Base-by-base conservation (phyloP, 345 rosid genomes). In the Sonneratia alba region DNA sequence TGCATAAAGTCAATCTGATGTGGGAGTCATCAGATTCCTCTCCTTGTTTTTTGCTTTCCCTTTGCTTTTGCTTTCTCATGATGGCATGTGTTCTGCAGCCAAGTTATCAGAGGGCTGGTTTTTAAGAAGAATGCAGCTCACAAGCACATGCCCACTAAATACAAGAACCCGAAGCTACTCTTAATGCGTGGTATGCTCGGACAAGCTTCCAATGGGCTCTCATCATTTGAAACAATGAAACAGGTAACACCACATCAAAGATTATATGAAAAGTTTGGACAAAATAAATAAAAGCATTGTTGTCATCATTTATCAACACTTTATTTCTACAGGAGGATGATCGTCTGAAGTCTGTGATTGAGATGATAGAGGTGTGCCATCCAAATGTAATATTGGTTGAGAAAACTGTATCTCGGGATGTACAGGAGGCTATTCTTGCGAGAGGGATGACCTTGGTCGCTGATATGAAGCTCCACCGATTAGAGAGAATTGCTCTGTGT, bases 61-160 rank as follows among this genome's bases (percentile, higher is more conserved):
- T 62, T 36, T 5, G 13, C 2, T 19, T 11, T 27, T 10, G 32
- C 13, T 19, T 32, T 63, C 21, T 47, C n/a, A 27, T 48, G 19
- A 59, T 45, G 27, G 16, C 9, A 42, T 56, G 70, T 74, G 11
- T 80, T 76, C 73, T 83, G 83, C 92, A 95, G 99, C 81, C 82
- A 87, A 81, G 83, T 95, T 70, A 82, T 95, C 75, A 86, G 77
- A 77, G 99, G 99, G 63, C 78, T 88, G 83, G 99, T 92, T 72
- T 95, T 95, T 71, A 92, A 95, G 77, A 95, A 92, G 85, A 91
- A 76, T 84, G 98, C 92, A 47, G 97, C 99, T 67, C 99, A 86
- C 87, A 95, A 95, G 81, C 98, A 89, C 84, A 95, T 95, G 99
- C 85, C 88, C 8, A 92, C 97, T 36, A 75, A 74, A 53, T 90